phyloP scores from a whole-genome alignment of 345 rosid species.

The Conringia planisiliqua region DNA sequence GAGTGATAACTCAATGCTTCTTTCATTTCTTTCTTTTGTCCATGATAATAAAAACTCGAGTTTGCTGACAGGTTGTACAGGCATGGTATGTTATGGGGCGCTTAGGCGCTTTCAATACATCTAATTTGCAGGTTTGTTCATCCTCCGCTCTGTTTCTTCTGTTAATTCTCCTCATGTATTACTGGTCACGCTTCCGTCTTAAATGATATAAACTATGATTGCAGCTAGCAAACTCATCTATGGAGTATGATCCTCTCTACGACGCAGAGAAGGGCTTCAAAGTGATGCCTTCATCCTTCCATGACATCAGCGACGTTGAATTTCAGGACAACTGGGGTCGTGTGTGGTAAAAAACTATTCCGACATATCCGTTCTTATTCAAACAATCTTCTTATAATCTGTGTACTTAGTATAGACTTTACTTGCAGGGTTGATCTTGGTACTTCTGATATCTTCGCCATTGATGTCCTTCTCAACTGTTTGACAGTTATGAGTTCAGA shows the following conservation, averaged over 20 bases:
- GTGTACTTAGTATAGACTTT: neutral
- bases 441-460: constrained; percentile 69
- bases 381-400: neutral
- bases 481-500: constrained; percentile 87
- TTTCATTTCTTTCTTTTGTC: neutral
- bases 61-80: constrained; percentile 63
- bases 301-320: constrained; percentile 89
- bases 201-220: constrained; percentile 7
- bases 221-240: constrained; percentile 72
- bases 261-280: constrained; percentile 75
- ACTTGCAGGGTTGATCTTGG: constrained; percentile 88
- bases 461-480: constrained; percentile 85
- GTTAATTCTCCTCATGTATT: neutral
- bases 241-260: constrained; percentile 78
- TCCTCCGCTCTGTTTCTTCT: neutral
- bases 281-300: constrained; percentile 89
- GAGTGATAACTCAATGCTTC: neutral
- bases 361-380: neutral
- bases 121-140: constrained; percentile 78
- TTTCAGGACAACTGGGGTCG: constrained; percentile 97
- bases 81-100: constrained; percentile 98
- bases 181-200: neutral
- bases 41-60: neutral
- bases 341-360: constrained; percentile 51
- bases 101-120: constrained; percentile 87